Evolutionary conservation across 2,329 filamentous ascomycete genomes (phyloP).

Genomic region (Aureobasidium sp.): DNA sequence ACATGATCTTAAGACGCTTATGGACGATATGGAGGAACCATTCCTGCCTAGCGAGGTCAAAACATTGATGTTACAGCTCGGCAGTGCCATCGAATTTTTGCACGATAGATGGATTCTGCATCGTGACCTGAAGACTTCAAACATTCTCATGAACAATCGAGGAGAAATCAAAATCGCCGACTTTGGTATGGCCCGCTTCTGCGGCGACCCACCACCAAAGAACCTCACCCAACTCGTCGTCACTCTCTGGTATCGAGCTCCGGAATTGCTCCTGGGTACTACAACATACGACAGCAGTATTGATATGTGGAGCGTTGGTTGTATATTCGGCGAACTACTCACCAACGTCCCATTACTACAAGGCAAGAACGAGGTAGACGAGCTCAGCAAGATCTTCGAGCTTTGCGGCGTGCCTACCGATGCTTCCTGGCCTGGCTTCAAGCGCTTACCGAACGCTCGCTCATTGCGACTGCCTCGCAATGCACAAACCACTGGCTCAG

Average conservation of each 20-base stretch:
- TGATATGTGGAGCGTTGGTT: constrained; percentile 95
- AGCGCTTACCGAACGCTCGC: constrained; percentile 77
- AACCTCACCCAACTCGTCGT: constrained; percentile 89
- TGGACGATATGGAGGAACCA: constrained; percentile 89
- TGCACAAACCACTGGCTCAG: constrained; percentile 40
- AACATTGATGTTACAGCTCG: constrained; percentile 76
- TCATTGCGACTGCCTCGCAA: constrained; percentile 56
- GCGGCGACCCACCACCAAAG: constrained; percentile 64
- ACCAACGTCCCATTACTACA: constrained; percentile 76
- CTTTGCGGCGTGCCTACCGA: constrained; percentile 82
- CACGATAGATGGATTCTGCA: constrained; percentile 84
- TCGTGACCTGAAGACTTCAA: constrained; percentile 87
- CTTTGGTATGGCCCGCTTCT: constrained; percentile 94
- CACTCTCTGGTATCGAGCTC: constrained; percentile 92
- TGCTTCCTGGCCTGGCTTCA: constrained; percentile 78
- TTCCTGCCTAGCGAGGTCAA: constrained; percentile 92
- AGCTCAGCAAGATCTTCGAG: constrained; percentile 80
- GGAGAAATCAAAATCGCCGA: constrained; percentile 93
- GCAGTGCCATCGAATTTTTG: constrained; percentile 73
- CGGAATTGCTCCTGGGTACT: constrained; percentile 80
- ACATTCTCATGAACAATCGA: constrained; percentile 90
- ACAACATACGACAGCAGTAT: constrained; percentile 67
- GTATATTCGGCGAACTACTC: constrained; percentile 89
- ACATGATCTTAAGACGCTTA: constrained; percentile 88
- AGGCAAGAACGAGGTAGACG: constrained; percentile 87